phyloP scores from a whole-genome alignment of 176 grass and related monocot species.

The Oryza officinalis region DNA sequence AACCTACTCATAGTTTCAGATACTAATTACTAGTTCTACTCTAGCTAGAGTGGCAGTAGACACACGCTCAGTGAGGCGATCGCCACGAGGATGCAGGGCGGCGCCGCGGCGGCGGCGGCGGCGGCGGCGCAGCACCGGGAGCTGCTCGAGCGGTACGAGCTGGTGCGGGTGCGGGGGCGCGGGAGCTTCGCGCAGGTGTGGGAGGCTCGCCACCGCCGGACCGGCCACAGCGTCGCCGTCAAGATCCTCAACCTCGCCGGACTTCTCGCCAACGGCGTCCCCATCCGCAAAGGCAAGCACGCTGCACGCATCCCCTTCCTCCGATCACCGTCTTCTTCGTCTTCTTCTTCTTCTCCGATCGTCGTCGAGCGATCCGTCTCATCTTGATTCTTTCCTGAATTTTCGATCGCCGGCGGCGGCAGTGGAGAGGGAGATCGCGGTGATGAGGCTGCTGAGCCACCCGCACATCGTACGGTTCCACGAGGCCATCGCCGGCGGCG shows the following conservation, averaged over 20 bases:
- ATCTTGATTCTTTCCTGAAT: neutral
- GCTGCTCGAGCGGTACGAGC: neutral
- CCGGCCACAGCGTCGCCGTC: neutral
- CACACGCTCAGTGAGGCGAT: neutral
- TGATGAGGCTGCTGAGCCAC: constrained; percentile 52
- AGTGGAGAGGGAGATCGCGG: constrained; percentile 54
- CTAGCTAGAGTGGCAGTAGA: too few species aligned
- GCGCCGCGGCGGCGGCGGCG: neutral
- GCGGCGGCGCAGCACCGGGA: neutral
- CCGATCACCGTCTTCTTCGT: too few species aligned
- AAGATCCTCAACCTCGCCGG: constrained; percentile 5
- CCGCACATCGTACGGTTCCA: constrained; percentile 57
- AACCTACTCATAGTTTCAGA: neutral
- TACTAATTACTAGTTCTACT: neutral
- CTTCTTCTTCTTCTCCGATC: too few species aligned
- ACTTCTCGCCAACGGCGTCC: neutral
- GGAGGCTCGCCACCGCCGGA: neutral
- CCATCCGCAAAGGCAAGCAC: neutral
- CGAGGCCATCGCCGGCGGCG: constrained; percentile 41
- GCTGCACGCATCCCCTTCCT: too few species aligned
- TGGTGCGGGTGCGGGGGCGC: neutral
- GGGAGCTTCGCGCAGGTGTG: neutral
- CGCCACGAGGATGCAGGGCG: neutral
- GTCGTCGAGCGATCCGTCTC: neutral
- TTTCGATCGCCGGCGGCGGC: neutral